phyloP scores from a whole-genome alignment of 345 rosid species.

The rapeseed (Brassica napus) region Da-Ae NC_063448.1:56447001-56447500 shows the following conservation, averaged over 20 bases:
- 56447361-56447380: slow-evolving; percentile 72
- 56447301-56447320: slow-evolving; percentile 61
- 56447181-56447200: slow-evolving; percentile 75
- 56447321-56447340: slow-evolving; percentile 88
- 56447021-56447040: slow-evolving; percentile 87
- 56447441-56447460: slow-evolving; percentile 39
- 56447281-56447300: background rate
- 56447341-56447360: slow-evolving; percentile 59
- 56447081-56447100: slow-evolving; percentile 86
- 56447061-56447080: slow-evolving; percentile 81
- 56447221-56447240: background rate
- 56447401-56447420: slow-evolving; percentile 21
- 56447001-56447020: slow-evolving; percentile 62
- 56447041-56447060: slow-evolving; percentile 87
- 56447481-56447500: slow-evolving; percentile 39
- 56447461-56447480: slow-evolving; percentile 55
- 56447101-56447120: slow-evolving; percentile 84
- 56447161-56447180: slow-evolving; percentile 77
- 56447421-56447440: slow-evolving; percentile 16
- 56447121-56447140: slow-evolving; percentile 76
- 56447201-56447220: slow-evolving; percentile 4
- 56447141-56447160: slow-evolving; percentile 76
- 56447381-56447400: slow-evolving; percentile 19
- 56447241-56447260: background rate
- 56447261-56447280: background rate